Evolutionary conservation across 805 yeast species (phyloP), one percentile per base, ranked within the genome.

Genomic region (Metschnikowia noctiluminum): DNA sequence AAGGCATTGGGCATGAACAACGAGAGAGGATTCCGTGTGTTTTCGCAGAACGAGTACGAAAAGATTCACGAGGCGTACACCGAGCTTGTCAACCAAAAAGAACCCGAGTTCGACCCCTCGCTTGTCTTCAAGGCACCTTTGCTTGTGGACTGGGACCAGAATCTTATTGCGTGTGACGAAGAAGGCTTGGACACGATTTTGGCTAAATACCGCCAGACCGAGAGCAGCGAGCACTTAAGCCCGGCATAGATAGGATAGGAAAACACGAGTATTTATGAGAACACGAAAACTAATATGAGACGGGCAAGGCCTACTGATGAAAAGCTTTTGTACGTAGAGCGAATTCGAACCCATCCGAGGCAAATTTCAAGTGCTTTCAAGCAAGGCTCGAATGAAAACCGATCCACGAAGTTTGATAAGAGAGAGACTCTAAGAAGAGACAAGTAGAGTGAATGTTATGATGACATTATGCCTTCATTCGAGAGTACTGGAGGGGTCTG

Each of bases 121-220:
- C 65, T 68, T 32, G 59, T 73, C 10, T 73, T 73, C 59, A 51
- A 52, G 43, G 69, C 76, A 2, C 77, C 77, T 0, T 66, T 73
- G 55, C 62, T 73, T n/a, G 65, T 72, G 34, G 77, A 73, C 57
- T 73, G 77, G 77, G 77, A 73, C 55, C 77, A 73, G 56, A 64
- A 68, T 53, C 40, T 66, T 43, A 63, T 71, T 47, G 77, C 76
- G 10, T 62, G 60, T 44, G 74, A 71, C 51, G 73, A 66, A 51
- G 48, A 48, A 10, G 66, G 69, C 1, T 60, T 73, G 48, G 49
- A 52, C 14, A 45, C 43, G 26, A 62, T 72, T 27, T 64, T 71
- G 53, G 49, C 56, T 13, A 69, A 68, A 53, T 71, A 71, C 52
- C 40, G 49, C 34, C 50, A 34, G 31, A 49, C 46, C 15, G 28